A percentile compares a stretch with the other conserved stretches of the same genome.
Evolutionary conservation across 1,284 basidiomycete genomes (phyloP).

Genomic region (Golubevia pallescens): DNA sequence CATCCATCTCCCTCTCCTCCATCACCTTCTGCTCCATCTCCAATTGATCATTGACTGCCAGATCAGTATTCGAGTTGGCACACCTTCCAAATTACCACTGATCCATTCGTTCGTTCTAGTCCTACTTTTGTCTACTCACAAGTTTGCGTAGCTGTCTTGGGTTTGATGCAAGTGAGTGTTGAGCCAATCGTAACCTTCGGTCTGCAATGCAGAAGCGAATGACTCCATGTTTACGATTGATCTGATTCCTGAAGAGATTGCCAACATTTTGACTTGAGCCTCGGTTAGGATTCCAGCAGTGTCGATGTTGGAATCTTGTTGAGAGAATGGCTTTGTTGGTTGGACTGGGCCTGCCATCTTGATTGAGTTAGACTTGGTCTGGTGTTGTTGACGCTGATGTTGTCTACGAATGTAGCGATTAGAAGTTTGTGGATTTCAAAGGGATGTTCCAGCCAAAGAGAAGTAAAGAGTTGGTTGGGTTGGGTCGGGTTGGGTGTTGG

Average conservation of each 20-base stretch:
- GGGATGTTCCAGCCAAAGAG: not conserved
- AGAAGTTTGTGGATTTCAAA: not conserved
- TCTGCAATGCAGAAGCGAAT: not conserved
- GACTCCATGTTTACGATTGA: not conserved
- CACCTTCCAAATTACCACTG: too few relatives aligned
- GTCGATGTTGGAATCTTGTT: not conserved
- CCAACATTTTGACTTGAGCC: not conserved
- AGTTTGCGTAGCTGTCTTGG: not conserved
- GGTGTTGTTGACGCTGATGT: too few relatives aligned
- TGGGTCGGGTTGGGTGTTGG: too few relatives aligned
- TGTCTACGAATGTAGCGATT: too few relatives aligned
- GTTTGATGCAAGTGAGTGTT: not conserved
- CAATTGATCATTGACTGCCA: too few relatives aligned
- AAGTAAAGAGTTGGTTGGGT: not conserved
- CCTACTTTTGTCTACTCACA: too few relatives aligned
- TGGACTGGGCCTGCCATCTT: too few relatives aligned
- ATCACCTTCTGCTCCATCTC: too few relatives aligned
- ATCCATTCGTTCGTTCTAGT: too few relatives aligned
- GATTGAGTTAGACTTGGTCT: too few relatives aligned
- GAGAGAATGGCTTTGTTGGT: not conserved
- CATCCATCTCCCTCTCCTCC: too few relatives aligned
- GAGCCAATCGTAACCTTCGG: not conserved
- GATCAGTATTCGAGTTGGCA: too few relatives aligned
- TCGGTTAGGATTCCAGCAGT: not conserved
- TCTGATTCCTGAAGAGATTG: not conserved